These are phyloP conservation scores for Tylopilus vinaceipallidus DNA, from an alignment of 768 basidiomycete species.

Conservation along the genomic window DNA sequence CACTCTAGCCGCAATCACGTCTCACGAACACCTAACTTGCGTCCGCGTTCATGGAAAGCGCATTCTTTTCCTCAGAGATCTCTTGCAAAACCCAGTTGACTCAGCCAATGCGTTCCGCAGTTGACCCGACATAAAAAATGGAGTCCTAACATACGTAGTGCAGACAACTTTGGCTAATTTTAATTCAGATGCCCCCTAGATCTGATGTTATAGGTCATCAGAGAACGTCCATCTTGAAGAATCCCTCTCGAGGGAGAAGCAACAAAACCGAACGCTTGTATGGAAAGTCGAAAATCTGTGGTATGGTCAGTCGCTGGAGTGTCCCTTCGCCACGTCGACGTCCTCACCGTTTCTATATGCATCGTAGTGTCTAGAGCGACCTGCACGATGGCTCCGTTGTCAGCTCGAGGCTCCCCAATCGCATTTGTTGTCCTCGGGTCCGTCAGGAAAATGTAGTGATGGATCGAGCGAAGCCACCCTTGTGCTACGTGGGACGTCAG, in stretches of 20 bases:
- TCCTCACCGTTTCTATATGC: constrained; percentile 22
- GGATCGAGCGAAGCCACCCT: constrained; percentile 28
- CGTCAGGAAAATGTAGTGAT: constrained; percentile 43
- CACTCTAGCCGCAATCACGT: too few species aligned
- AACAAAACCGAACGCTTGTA: constrained; percentile 24
- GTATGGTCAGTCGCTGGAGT: not conserved
- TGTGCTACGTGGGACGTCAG: constrained; percentile 13
- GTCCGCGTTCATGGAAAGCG: too few species aligned
- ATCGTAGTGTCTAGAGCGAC: constrained; percentile 14
- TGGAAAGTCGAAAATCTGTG: constrained; percentile 26
- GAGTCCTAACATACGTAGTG: too few species aligned
- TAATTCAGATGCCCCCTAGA: too few species aligned
- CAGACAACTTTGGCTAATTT: too few species aligned
- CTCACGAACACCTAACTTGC: too few species aligned
- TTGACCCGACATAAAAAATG: too few species aligned
- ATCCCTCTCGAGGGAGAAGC: constrained; percentile 17
- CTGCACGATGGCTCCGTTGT: constrained; percentile 33
- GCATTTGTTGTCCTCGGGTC: constrained; percentile 43
- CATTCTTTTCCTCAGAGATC: too few species aligned
- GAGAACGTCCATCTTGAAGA: constrained; percentile 24
- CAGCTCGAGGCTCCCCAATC: constrained; percentile 41
- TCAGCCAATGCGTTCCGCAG: too few species aligned
- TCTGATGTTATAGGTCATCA: constrained; percentile 4
- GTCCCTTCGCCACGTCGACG: not conserved
- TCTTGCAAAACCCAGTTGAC: too few species aligned